These are phyloP conservation scores for Rhodotorula glutinis DNA, from an alignment of 1,284 basidiomycete genomes.

Conservation along the genomic window DNA sequence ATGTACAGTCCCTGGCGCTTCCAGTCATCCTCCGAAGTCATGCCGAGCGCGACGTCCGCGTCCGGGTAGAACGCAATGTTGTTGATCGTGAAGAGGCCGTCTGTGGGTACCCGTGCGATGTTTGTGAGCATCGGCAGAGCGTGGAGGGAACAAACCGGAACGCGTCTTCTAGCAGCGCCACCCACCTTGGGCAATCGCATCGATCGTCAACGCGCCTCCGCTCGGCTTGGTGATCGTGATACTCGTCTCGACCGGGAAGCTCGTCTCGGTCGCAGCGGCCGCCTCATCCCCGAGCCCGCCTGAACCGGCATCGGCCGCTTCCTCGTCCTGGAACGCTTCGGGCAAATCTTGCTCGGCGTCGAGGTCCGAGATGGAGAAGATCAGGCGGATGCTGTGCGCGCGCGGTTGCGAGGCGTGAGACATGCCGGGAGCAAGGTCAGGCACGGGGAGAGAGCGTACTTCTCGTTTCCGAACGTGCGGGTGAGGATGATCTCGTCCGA, in stretches of 20 bases:
- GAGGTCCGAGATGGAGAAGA: slow-evolving; percentile 80
- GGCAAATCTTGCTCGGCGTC: slow-evolving; percentile 50
- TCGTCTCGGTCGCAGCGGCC: slow-evolving; percentile 31
- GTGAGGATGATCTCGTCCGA: slow-evolving; percentile 78
- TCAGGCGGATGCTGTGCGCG: slow-evolving; percentile 64
- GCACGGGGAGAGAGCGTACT: too few relatives aligned
- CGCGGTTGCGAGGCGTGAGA: too few relatives aligned
- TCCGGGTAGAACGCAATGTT: slow-evolving; percentile 84
- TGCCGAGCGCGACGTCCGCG: slow-evolving; percentile 65
- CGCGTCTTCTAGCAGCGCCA: neutral
- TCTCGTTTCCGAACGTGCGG: slow-evolving; percentile 87
- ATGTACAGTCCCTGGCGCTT: slow-evolving; percentile 85
- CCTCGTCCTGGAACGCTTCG: slow-evolving; percentile 48
- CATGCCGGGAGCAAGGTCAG: too few relatives aligned
- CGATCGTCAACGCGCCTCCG: slow-evolving; percentile 68
- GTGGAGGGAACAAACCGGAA: too few relatives aligned
- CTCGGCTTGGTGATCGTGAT: slow-evolving; percentile 73
- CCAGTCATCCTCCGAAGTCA: slow-evolving; percentile 90
- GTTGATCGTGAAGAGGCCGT: slow-evolving; percentile 80
- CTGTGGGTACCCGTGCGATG: too few relatives aligned
- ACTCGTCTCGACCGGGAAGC: slow-evolving; percentile 68
- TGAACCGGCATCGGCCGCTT: slow-evolving; percentile 48
- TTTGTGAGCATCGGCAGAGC: too few relatives aligned
- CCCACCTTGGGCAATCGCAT: slow-evolving; percentile 65
- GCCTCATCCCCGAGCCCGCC: slow-evolving; percentile 37